Percentiles rank a stretch among this genome's conserved stretches.
Evolutionary conservation across 805 yeast genomes (phyloP).

Genomic region (Pichia thaimueangensis): DNA sequence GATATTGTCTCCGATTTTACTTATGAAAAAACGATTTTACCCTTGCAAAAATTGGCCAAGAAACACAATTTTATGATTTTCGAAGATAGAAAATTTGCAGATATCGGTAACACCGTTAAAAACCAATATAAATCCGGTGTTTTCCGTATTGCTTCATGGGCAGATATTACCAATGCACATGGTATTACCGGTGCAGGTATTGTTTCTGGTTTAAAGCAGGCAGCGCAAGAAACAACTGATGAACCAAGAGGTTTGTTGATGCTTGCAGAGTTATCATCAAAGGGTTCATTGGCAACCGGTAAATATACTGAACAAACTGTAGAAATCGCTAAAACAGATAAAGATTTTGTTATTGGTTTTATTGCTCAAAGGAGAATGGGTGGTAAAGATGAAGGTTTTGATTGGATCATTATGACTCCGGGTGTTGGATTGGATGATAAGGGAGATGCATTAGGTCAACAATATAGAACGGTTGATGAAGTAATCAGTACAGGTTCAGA

Average conservation of each 20-base stretch:
- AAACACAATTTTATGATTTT: constrained; percentile 87
- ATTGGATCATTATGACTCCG: constrained; percentile 96
- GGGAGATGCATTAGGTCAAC: constrained; percentile 95
- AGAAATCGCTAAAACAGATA: constrained; percentile 77
- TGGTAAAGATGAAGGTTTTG: constrained; percentile 76
- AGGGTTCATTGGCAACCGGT: constrained; percentile 91
- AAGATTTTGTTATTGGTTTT: constrained; percentile 90
- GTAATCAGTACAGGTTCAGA: constrained; percentile 87
- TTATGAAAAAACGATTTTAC: constrained; percentile 70
- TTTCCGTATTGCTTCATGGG: constrained; percentile 85
- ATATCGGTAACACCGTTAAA: constrained; percentile 95
- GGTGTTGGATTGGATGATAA: constrained; percentile 97
- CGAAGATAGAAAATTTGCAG: constrained; percentile 98
- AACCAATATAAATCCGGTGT: constrained; percentile 89
- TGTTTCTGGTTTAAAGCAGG: constrained; percentile 80
- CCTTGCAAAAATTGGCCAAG: constrained; percentile 62
- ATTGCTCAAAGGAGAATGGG: constrained; percentile 91
- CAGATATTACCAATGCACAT: constrained; percentile 96
- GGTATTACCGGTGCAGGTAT: constrained; percentile 96
- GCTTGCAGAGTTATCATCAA: constrained; percentile 93
- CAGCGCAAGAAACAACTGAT: constrained; percentile 58
- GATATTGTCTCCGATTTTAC: constrained; percentile 89
- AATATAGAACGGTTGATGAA: constrained; percentile 85
- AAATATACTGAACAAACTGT: constrained; percentile 83
- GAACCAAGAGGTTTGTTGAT: constrained; percentile 88